Percentiles rank a stretch among this genome's conserved stretches.
These are phyloP conservation scores for Bryopsis sp. DNA, from an alignment of 139 green algal species.

Conservation along the genomic window DNA sequence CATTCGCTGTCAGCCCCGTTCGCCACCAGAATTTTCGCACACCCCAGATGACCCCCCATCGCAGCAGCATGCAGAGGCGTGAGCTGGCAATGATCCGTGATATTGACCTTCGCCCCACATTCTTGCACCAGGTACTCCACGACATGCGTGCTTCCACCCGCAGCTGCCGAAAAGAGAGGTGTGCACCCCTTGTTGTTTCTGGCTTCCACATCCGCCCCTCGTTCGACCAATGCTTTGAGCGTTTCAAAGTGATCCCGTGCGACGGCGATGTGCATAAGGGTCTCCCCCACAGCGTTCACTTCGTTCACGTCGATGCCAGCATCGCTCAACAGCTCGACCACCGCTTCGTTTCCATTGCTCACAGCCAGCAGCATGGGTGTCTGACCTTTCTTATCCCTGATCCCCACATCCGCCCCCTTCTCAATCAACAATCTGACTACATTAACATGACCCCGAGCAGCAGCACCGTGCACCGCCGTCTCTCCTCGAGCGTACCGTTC, in stretches of 20 bases:
- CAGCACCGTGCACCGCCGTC: background rate
- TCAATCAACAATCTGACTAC: background rate
- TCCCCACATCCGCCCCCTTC: background rate
- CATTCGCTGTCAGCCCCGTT: slow-evolving; percentile 31
- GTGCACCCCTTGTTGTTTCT: slow-evolving; percentile 3
- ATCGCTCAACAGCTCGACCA: background rate
- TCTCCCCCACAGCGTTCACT: background rate
- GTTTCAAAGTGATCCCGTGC: background rate
- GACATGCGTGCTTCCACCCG: background rate
- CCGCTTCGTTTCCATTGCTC: background rate
- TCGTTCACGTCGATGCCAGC: background rate
- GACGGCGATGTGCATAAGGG: background rate
- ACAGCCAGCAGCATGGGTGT: background rate
- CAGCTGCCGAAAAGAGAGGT: slow-evolving; percentile 2
- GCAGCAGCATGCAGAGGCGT: slow-evolving; percentile 38
- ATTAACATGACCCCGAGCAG: no score
- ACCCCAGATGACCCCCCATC: slow-evolving; percentile 36
- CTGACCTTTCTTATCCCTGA: background rate
- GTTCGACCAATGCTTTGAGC: background rate
- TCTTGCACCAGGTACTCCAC: background rate
- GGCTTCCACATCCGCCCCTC: background rate
- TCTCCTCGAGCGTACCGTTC: background rate
- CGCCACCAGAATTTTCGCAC: slow-evolving; percentile 29
- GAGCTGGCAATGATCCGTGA: background rate
- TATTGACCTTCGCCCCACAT: background rate